phyloP scores from a whole-genome alignment of 176 grass and related monocot species.

The Zizania latifolia region DNA sequence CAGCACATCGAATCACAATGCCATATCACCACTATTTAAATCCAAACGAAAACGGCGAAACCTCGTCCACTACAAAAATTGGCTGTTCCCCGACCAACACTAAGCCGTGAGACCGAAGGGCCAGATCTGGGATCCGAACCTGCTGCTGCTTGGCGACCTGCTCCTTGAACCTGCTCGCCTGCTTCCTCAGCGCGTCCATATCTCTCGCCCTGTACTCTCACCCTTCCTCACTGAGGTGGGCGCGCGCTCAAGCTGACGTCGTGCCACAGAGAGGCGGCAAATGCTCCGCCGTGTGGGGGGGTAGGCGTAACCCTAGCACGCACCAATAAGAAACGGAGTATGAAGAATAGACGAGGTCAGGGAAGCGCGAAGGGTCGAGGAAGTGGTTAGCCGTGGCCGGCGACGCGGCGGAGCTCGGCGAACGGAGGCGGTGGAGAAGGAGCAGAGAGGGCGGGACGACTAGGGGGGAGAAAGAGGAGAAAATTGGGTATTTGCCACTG shows the following conservation, averaged over 20 bases:
- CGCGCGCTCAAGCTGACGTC: neutral
- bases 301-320: neutral
- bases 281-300: too few species aligned
- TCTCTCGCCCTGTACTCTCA: neutral
- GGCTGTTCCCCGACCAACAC: neutral
- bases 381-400: neutral
- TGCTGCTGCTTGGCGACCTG: slow-evolving; percentile 97
- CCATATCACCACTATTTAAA: neutral
- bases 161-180: slow-evolving; percentile 87
- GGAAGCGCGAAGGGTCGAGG: neutral
- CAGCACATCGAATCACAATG: neutral
- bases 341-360: too few species aligned
- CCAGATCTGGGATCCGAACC: slow-evolving; percentile 33
- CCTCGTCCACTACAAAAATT: neutral
- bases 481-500: too few species aligned
- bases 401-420: neutral
- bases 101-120: neutral
- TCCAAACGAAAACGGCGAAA: neutral
- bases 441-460: too few species aligned
- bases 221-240: neutral
- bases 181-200: slow-evolving; percentile 94
- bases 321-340: neutral
- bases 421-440: neutral
- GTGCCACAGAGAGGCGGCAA: neutral
- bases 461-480: neutral